Evolutionary conservation across 352 stramenopile genomes (phyloP).

Genomic region (Globisporangium cylindrosporum): DNA sequence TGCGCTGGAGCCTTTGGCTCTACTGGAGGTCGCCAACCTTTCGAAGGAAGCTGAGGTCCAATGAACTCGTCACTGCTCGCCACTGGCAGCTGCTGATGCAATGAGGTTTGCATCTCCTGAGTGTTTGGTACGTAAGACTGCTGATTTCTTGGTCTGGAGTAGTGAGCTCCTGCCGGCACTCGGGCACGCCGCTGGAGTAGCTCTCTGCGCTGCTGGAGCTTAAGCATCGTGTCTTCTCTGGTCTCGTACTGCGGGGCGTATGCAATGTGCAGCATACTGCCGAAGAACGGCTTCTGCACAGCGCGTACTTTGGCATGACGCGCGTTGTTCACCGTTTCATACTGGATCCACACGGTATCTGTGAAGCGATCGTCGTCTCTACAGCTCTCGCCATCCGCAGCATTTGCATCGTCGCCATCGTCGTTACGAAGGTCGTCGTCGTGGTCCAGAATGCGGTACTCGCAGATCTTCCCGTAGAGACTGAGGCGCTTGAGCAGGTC

Average conservation of each 20-base stretch:
- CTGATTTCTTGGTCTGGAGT: background rate
- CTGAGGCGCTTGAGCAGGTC: slow-evolving; percentile 54
- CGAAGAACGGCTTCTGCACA: slow-evolving; percentile 65
- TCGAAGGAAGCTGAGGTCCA: slow-evolving; percentile 4
- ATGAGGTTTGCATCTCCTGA: background rate
- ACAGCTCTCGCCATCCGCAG: slow-evolving; percentile 14
- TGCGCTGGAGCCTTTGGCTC: background rate
- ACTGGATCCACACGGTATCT: slow-evolving; percentile 67
- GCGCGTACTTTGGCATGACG: slow-evolving; percentile 59
- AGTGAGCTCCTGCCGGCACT: background rate
- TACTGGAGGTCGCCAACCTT: background rate
- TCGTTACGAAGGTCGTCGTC: slow-evolving; percentile 27
- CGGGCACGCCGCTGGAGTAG: slow-evolving; percentile 26
- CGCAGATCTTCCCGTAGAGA: slow-evolving; percentile 48
- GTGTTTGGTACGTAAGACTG: background rate
- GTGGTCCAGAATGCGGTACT: slow-evolving; percentile 52
- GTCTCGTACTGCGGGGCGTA: slow-evolving; percentile 70
- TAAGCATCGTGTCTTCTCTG: slow-evolving; percentile 51
- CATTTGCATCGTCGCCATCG: background rate
- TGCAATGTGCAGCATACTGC: slow-evolving; percentile 52
- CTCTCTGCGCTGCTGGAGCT: slow-evolving; percentile 57
- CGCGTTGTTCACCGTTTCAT: slow-evolving; percentile 74
- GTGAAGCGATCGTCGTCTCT: slow-evolving; percentile 35
- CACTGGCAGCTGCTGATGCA: background rate
- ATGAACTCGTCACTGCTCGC: slow-evolving; percentile 4